Evolutionary conservation across 108 stramenopile species (phyloP).

Genomic region (Licmophora abbreviata): DNA sequence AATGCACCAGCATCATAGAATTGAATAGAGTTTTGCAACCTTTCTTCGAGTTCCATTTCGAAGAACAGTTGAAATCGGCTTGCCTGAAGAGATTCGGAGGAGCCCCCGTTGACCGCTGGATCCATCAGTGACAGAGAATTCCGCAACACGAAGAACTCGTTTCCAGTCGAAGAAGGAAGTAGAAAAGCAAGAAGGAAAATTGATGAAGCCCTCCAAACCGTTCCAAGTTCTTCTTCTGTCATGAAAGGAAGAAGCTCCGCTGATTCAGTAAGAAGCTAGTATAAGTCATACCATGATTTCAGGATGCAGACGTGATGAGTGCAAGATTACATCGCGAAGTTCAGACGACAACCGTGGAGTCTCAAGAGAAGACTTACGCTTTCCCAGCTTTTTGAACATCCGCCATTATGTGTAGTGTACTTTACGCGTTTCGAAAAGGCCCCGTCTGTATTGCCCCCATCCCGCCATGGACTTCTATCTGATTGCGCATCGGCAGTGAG

Average conservation of each 20-base stretch:
- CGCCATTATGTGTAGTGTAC: too few relatives aligned
- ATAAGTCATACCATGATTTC: not conserved
- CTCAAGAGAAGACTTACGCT: too few relatives aligned
- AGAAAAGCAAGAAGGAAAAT: conserved; percentile 37
- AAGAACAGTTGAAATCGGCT: conserved; percentile 11
- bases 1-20: conserved; percentile 16
- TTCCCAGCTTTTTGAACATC: too few relatives aligned
- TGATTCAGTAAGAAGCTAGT: conserved; percentile 32
- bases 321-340: not conserved
- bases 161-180: conserved; percentile 39
- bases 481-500: conserved; percentile 3
- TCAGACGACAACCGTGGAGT: not conserved
- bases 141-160: conserved; percentile 21
- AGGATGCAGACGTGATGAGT: not conserved
- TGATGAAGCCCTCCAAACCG: conserved; percentile 19
- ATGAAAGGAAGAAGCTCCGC: conserved; percentile 17
- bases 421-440: not conserved
- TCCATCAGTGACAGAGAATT: too few relatives aligned
- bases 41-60: conserved; percentile 27
- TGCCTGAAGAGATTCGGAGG: not conserved
- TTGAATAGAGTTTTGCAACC: conserved; percentile 17
- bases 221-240: conserved; percentile 38
- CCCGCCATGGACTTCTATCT: not conserved
- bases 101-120: not conserved
- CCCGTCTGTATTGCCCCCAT: not conserved